Evolutionary conservation across 106 monocot species (phyloP), one percentile per base, ranked within the genome.

Genomic region (Acanthochlamys bracteata): DNA sequence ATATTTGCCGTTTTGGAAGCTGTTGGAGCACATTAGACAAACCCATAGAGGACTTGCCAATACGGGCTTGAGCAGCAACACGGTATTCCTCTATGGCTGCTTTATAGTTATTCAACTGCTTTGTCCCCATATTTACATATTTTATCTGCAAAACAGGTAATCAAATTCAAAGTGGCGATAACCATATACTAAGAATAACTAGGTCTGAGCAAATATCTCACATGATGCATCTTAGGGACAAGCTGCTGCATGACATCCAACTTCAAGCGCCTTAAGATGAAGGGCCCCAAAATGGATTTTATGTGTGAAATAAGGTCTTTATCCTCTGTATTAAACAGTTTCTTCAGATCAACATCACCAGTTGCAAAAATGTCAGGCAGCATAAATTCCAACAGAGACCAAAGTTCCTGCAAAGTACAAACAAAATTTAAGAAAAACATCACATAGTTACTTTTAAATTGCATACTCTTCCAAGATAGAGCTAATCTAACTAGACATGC

Each of bases 181-280:
- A n/a, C n/a, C n/a, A n/a, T n/a, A n/a, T n/a, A n/a, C n/a, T n/a
- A n/a, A n/a, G n/a, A n/a, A n/a, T n/a, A n/a, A n/a, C n/a, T n/a
- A n/a, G n/a, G n/a, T n/a, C n/a, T 7, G 13, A 43, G 43, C 43
- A 27, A 22, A 6, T 16, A 54, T 54, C 6, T 83, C 69, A 96
- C 96, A 66, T 82, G 79, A 46, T 96, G 96, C 76, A 81, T 87
- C 59, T 96, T 96, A 24, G 84, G 84, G 51, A 91, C 84, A 64
- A 96, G 88, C 71, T 96, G 96, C 72, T 91, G 96, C 96, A 96
- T 96, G 26, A 96, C 96, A 83, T 96, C 96, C 40, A 90, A 88
- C 46, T 96, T 96, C 72, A 96, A 77, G 53, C 96, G 90, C 54
- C 96, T 91, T 49, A 96, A 73, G 65, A 96, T 91, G 75, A 96